A percentile compares a stretch with the other conserved stretches of the same genome.
Evolutionary conservation across 2,329 filamentous ascomycete species (phyloP).

Genomic region (Chaetomium strumarium): DNA sequence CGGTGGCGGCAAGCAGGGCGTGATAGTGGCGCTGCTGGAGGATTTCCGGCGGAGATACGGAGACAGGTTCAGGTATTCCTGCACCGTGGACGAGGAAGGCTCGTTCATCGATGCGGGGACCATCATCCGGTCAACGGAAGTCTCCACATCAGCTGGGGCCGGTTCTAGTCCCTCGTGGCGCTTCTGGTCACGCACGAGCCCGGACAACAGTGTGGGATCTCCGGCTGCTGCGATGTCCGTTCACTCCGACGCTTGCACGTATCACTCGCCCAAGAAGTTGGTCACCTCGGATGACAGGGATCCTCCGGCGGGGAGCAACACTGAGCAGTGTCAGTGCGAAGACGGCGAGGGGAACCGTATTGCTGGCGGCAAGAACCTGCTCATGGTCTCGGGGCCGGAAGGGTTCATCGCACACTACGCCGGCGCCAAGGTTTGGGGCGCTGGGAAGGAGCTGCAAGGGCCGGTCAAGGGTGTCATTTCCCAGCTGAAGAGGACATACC

Average conservation of each 20-base stretch:
- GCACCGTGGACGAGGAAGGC: conserved; percentile 78
- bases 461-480: conserved; percentile 63
- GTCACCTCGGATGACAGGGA: conserved; percentile 27
- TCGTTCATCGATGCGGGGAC: conserved; percentile 53
- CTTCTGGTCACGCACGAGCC: background rate
- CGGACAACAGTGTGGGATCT: background rate
- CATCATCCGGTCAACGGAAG: conserved; percentile 34
- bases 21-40: conserved; percentile 58
- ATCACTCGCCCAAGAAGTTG: conserved; percentile 10
- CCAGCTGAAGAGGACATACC: conserved; percentile 46
- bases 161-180: background rate
- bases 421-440: conserved; percentile 70
- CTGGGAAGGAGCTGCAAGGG: conserved; percentile 69
- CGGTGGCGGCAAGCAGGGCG: conserved; percentile 30
- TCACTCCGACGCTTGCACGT: conserved; percentile 9
- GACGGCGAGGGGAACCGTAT: conserved; percentile 19
- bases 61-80: conserved; percentile 57
- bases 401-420: conserved; percentile 80
- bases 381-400: conserved; percentile 86
- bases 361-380: conserved; percentile 50
- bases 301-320: conserved; percentile 1
- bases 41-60: conserved; percentile 54
- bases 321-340: conserved; percentile 25
- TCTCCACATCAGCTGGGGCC: background rate
- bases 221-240: background rate